Base-by-base conservation (phyloP, 1,284 basidiomycete species). In the Cutaneotrichosporon sp. region DNA sequence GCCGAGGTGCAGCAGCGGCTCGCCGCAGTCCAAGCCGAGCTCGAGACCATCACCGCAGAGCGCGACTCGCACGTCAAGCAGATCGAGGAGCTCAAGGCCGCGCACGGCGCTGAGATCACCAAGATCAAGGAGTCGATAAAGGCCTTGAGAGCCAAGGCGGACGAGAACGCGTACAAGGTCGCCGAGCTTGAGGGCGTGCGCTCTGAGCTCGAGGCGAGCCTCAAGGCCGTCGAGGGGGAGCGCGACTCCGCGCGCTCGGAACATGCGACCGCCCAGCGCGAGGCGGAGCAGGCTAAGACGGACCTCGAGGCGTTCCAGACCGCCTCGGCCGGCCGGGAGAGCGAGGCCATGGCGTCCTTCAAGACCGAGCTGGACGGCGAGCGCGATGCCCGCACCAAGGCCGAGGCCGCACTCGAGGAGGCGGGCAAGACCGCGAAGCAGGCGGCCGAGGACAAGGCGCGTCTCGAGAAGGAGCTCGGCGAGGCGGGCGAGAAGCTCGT, bases 1-100 rank as follows among this genome's bases (percentile, higher is more conserved):
- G 58, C 72, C 14, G 76, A 74, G 29, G 70, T 69, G 56, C 69
- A 74, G 49, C 49, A 64, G 4, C 50, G 66, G 24, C 50, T 69
- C 3, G 69, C 71, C 31, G 67, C 68, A 24, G 57, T 68, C 22
- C 47, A 61, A 27, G 59, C 54, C 4, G 60, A 68, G 47, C 51
- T 62, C 10, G 25, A 56, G 4, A n/a, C 18, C 6, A 51, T 51
- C 16, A 59, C 47, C 22, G 47, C 53, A 27, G 61, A 60, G 34
- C 58, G 58, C 13, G 58, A 60, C 20, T 49, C 18, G 8, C 33
- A 42, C 0, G 52, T 38, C 11, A 33, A 47, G 2, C 57, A 60
- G 38, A 25, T 61, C 7, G 49, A 25, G 38, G 43, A 46, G 24
- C 29, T 59, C 6, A 43, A 29, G 14, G 51, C 51, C 9, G 4